Evolutionary conservation across 2,329 filamentous ascomycete genomes (phyloP).

Genomic region (Aspergillus floridensis): DNA sequence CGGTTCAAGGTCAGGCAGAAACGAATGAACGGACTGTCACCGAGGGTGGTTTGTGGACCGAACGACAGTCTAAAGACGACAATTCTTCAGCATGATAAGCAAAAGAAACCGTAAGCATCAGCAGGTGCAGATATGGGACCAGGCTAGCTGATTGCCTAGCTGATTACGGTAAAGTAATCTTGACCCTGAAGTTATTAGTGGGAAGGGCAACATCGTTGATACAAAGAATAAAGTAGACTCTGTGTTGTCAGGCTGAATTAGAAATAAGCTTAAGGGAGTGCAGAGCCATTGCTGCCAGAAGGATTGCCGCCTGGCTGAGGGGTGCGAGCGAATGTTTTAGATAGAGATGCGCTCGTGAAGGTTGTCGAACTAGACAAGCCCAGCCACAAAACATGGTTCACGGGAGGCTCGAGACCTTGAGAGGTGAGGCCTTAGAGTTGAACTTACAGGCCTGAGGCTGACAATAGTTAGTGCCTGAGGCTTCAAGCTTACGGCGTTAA

Average conservation of each 20-base stretch:
- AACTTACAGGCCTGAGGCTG: neutral
- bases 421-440: neutral
- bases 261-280: neutral
- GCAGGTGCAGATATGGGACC: neutral
- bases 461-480: too few species aligned
- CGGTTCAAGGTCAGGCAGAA: neutral
- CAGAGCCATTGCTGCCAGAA: neutral
- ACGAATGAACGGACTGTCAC: neutral
- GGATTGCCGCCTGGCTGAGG: neutral
- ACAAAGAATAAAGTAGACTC: neutral
- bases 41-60: neutral
- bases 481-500: constrained; percentile 8
- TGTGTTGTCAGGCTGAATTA: neutral
- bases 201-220: neutral
- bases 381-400: neutral
- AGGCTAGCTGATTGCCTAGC: neutral
- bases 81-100: neutral
- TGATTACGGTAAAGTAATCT: too few species aligned
- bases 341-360: too few species aligned
- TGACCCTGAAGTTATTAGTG: too few species aligned
- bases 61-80: neutral
- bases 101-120: neutral
- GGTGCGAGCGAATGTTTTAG: too few species aligned
- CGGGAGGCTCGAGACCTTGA: neutral
- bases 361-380: neutral